A percentile compares a stretch with the other conserved stretches of the same genome.
phyloP scores from a whole-genome alignment of 306 rosid species.

The Rosa persica region DNA sequence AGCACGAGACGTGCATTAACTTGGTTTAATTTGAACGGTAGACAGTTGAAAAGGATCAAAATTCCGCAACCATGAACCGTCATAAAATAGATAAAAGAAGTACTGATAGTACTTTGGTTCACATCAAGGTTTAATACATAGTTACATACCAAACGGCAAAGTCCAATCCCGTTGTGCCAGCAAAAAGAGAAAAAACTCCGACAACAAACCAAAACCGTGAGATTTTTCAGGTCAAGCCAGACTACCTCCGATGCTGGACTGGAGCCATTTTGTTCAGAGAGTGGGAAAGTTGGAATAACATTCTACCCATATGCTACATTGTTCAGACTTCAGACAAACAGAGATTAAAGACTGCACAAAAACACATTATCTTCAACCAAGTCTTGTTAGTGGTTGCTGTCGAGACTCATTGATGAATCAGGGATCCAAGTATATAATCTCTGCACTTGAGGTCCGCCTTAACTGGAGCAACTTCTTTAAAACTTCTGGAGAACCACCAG shows the following conservation, averaged over 20 bases:
- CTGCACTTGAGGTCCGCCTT: slow-evolving; percentile 49
- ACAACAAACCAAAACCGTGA: too few species aligned
- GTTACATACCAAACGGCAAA: too few species aligned
- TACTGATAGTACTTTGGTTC: neutral
- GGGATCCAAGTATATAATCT: slow-evolving; percentile 41
- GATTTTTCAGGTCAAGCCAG: too few species aligned
- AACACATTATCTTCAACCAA: too few species aligned
- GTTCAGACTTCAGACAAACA: neutral
- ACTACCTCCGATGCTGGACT: too few species aligned
- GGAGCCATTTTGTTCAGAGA: too few species aligned
- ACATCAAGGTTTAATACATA: too few species aligned
- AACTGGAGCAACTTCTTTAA: slow-evolving; percentile 44
- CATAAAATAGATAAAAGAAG: neutral
- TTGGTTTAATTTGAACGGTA: too few species aligned
- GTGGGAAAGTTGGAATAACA: too few species aligned
- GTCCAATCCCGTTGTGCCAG: too few species aligned
- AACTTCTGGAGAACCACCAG: slow-evolving; percentile 23
- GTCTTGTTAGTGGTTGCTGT: too few species aligned
- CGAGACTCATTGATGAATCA: slow-evolving; percentile 8
- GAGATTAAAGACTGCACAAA: neutral
- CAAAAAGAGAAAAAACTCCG: neutral
- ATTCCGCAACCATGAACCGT: neutral
- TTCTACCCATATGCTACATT: neutral
- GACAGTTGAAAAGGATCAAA: neutral
- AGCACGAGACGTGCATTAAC: too few species aligned